Conservation (phyloP, 805 yeast species). For the Myxozyma sirexii region DNA sequence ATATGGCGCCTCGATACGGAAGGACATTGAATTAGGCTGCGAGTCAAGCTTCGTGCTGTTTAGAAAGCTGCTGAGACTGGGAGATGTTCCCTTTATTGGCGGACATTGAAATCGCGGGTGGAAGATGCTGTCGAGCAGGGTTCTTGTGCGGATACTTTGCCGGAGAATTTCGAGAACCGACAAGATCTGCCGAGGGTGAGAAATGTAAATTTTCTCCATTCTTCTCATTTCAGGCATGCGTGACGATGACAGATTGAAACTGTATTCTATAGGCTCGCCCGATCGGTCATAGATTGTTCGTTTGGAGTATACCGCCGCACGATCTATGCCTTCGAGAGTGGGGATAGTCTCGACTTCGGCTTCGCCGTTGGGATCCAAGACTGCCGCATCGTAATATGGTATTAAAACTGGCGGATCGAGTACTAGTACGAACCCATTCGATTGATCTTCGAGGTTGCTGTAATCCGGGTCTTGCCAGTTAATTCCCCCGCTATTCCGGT, state of each 20-base stretch:
- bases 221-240: slow-evolving; percentile 16
- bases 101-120: not conserved
- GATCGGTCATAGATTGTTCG: slow-evolving; percentile 13
- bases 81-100: not conserved
- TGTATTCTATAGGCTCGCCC: slow-evolving; percentile 14
- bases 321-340: slow-evolving; percentile 9
- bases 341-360: slow-evolving; percentile 10
- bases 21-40: slow-evolving; percentile 8
- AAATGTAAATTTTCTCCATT: slow-evolving; percentile 19
- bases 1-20: slow-evolving; percentile 14
- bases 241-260: slow-evolving; percentile 8
- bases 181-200: slow-evolving; percentile 30
- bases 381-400: slow-evolving; percentile 28
- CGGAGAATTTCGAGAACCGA: slow-evolving; percentile 24
- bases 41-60: not conserved
- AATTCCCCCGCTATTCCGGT: slow-evolving; percentile 6
- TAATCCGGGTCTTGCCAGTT: slow-evolving; percentile 30
- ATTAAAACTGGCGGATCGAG: slow-evolving; percentile 44
- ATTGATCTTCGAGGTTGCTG: slow-evolving; percentile 35
- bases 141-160: slow-evolving; percentile 15
- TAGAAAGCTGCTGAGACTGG: not conserved
- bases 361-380: slow-evolving; percentile 28
- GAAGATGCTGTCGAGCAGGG: slow-evolving; percentile 25
- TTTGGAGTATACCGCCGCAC: not conserved
- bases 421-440: slow-evolving; percentile 40